A percentile compares a stretch with the other conserved stretches of the same genome.
Conservation (phyloP, 805 yeast species). For the Torulaspora quercuum region DNA sequence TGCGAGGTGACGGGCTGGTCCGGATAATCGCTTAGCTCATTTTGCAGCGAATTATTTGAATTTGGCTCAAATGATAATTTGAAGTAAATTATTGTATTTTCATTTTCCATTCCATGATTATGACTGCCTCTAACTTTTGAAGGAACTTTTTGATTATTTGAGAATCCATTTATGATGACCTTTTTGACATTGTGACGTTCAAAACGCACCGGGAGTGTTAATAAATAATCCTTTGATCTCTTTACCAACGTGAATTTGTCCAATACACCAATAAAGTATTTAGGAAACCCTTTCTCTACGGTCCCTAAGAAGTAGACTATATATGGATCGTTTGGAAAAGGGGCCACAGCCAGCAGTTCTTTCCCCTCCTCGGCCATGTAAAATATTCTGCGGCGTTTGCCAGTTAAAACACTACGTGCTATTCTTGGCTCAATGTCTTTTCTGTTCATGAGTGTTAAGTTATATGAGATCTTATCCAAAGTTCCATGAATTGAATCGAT, state of each 20-base stretch:
- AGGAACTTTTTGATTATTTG: too few relatives aligned
- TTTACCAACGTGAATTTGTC: slow-evolving; percentile 4
- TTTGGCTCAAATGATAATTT: too few relatives aligned
- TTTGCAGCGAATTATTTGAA: too few relatives aligned
- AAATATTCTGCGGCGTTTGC: neutral
- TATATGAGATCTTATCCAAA: slow-evolving; percentile 1
- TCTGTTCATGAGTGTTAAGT: neutral
- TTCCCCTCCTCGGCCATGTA: neutral
- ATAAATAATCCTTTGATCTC: too few relatives aligned
- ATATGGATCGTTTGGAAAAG: neutral
- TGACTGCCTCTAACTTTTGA: too few relatives aligned
- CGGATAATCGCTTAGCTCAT: too few relatives aligned
- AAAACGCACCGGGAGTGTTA: too few relatives aligned
- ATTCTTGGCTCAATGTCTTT: slow-evolving; percentile 7
- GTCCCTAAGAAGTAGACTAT: slow-evolving; percentile 4
- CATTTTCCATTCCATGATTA: too few relatives aligned
- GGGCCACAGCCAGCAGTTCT: slow-evolving; percentile 3
- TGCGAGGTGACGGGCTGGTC: too few relatives aligned
- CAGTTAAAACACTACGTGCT: slow-evolving; percentile 1
- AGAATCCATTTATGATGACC: too few relatives aligned
- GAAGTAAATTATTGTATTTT: too few relatives aligned
- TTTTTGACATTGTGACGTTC: too few relatives aligned
- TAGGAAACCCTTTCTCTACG: neutral
- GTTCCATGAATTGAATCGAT: neutral
- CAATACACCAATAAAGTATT: slow-evolving; percentile 1